Evolutionary conservation across 495 filamentous ascomycete genomes (phyloP), one percentile per base, ranked within the genome.

Genomic region (Penicillium coprophilum): DNA sequence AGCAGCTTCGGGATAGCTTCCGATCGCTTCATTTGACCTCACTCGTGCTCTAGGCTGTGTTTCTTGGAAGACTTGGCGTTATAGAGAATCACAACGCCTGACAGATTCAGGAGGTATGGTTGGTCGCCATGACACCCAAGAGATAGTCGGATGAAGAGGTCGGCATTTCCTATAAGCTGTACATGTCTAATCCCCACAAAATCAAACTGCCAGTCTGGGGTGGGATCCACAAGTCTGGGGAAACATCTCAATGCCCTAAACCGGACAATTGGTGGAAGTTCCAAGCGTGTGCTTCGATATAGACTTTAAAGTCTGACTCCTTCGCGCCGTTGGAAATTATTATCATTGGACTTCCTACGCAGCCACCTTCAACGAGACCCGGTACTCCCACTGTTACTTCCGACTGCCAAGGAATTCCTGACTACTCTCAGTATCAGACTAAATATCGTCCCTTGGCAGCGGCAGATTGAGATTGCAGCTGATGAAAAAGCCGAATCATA

Each of bases 181-280:
- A 17, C 30, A 46, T 36, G 23, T 48, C 28, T 21, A 21, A n/a
- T 12, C 23, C 44, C 51, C 51, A 44, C n/a, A 41, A 27, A 27
- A 12, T 3, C 36, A 39, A 13, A 20, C 1, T 15, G 6, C 32
- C 27, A 41, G 24, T 28, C 34, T 36, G 23, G 34, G 46, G 46
- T 50, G 13, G 10, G 46, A 50, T 56, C 34, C 32, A 46, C 45
- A 40, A 58, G 41, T 58, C 56, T 46, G 56, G 56, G 49, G 56
- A 58, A 58, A 32, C 19, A 36, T 17, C 49, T 2, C 27, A 23
- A 49, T 46, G 5, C 24, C 24, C 24, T 27, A 27, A 27, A 5
- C 7, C 24, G 45, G 38, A 12, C 23, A 20, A 41, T 20, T 30
- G 40, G 31, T 53, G 55, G 41, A 40, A 56, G 6, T 39, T 21